Evolutionary conservation across 352 stramenopile species (phyloP).

Genomic region (Phytophthora melonis): DNA sequence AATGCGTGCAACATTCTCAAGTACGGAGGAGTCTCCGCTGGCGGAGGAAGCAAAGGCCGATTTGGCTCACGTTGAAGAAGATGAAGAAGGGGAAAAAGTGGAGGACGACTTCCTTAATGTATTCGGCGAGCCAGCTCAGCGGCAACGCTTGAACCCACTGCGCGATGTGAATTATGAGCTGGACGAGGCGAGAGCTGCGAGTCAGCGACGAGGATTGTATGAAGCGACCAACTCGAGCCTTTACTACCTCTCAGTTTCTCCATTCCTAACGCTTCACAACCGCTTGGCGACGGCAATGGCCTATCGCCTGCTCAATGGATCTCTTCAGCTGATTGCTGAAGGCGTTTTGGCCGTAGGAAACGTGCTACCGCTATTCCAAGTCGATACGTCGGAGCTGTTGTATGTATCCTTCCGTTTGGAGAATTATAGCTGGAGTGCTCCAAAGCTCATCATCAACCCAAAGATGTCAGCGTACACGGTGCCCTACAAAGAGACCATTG

Average conservation of each 20-base stretch:
- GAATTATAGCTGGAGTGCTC: constrained; percentile 90
- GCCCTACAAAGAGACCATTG: constrained; percentile 84
- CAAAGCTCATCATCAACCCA: constrained; percentile 82
- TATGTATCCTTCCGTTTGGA: constrained; percentile 89
- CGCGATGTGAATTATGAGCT: constrained; percentile 83
- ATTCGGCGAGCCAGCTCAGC: constrained; percentile 62
- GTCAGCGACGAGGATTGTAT: constrained; percentile 80
- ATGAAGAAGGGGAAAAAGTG: constrained; percentile 73
- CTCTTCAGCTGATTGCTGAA: constrained; percentile 87
- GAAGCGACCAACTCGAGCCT: constrained; percentile 89
- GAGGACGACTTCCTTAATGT: constrained; percentile 86
- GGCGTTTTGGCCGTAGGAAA: constrained; percentile 87
- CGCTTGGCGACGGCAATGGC: constrained; percentile 82
- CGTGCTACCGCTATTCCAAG: constrained; percentile 85
- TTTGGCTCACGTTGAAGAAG: constrained; percentile 56
- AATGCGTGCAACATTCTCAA: constrained; percentile 86
- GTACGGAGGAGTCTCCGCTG: constrained; percentile 54
- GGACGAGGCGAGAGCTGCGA: constrained; percentile 79
- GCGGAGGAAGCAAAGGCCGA: constrained; percentile 30
- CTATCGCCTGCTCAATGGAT: constrained; percentile 86
- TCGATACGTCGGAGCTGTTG: constrained; percentile 67
- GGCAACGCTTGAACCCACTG: constrained; percentile 64
- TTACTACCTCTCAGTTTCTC: constrained; percentile 85
- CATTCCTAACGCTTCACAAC: constrained; percentile 89
- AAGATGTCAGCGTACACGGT: constrained; percentile 73